Base-by-base conservation (phyloP, 129 eudicot genomes). In the Flaveria robusta region DNA sequence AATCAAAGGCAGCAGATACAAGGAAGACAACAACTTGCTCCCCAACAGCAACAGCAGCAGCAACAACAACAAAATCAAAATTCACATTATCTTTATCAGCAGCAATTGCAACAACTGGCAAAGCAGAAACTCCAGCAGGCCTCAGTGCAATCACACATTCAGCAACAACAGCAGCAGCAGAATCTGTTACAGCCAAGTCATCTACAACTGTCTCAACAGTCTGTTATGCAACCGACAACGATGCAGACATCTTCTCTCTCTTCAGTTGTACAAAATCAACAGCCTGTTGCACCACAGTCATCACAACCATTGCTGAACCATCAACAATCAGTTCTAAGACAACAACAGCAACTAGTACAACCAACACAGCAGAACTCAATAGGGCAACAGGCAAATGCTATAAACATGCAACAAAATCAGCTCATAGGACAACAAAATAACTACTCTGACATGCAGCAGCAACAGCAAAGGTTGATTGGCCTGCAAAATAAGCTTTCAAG, bases 311-410 rank as follows among this genome's bases (percentile, higher is more conserved):
- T 86, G 75, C 81, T 88, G 81, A 96, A 89, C 71, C 90, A 83
- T 72, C 81, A 85, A 11, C 99, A 89, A 56, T 81, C 96, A 31
- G 82, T 85, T 29, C 75, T 93, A 77, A 89, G 99, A 83, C 99
- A 83, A 74, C 79, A 66, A 87, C 97, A 87, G 75, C 92, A 85
- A 80, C 96, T 87, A 66, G 75, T 81, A 51, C 97, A 88, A 76
- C 86, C 81, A 47, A 63, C 68, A 63, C 68, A 63, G 12, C 68
- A 63, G 45, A 88, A 86, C 75, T 70, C 80, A 45, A 81, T 83
- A 74, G 88, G 86, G 66, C 92, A 87, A 47, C 97, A 87, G 78
- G 65, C 89, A 43, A 89, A 78, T 82, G 63, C 84, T 62, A 74
- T 83, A 37, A 77, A 63, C 77, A 77, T 86, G 85, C 96, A 89